Base-by-base conservation (phyloP, 208 protist species). In the Trypanosoma melophagium region DNA sequence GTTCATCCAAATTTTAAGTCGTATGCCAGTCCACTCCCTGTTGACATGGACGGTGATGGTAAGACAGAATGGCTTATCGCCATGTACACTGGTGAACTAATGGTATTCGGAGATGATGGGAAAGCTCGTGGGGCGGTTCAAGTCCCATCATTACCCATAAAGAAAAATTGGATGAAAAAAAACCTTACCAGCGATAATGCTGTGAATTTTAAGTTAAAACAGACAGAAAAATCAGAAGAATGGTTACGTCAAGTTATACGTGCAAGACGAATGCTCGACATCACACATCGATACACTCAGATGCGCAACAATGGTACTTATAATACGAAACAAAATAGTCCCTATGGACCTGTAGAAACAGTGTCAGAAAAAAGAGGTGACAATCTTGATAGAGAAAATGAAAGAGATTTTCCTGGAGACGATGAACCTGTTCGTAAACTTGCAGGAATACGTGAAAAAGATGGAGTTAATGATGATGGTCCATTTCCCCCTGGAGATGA, bases 41-140 rank as follows among this genome's bases (percentile, higher is more conserved):
- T 93, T 16, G 91, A 97, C 68, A 76, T 96, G 19, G 80, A 95
- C 49, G 79, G 77, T 7, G 92, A 98, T 66, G 89, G 85, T 3
- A 72, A 74, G 28, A 89, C 81, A 22, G 90, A 97, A 41, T 87
- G 95, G 71, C 77, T 98, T 35, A 73, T 97, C 0, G 69, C 87
- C 14, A 91, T 94, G 50, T 89, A 88, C 59, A 92, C 78, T 19
- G 95, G 87, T 5, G 93, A 97, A 64, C 77, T 98, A 4, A 60
- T 98, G 35, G 74, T 97, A 13, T 85, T 98, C 38, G 40, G 63
- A 7, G 71, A 80, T 28, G 68, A 88, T 14, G 93, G 93, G 38
- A 71, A 80, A 53, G 64, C 80, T 47, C 73, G 76, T 38, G 82
- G 80, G 1, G 60, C 79, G 16, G 38, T 96, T 17, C 76, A 78